Base-by-base conservation (phyloP, 768 basidiomycete genomes). In the Erythrobasidium yunnanense region DNA sequence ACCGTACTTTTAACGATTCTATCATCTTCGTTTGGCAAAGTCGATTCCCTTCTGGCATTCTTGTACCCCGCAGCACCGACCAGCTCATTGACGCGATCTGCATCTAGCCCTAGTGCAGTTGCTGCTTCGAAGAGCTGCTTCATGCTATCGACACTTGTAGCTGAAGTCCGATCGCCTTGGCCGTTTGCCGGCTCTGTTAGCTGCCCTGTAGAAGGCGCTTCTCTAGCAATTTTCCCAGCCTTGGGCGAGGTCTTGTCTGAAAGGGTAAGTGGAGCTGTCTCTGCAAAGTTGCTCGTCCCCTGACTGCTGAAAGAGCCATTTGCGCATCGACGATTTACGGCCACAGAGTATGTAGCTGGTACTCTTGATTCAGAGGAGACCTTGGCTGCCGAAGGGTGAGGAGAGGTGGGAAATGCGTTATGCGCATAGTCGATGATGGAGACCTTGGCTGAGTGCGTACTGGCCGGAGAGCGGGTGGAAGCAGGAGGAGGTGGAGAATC, bases 11-110 rank as follows among this genome's bases (percentile, higher is more conserved):
- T 11, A 11, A 42, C 38, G n/a, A 42, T 42, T 42, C 38, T 42
- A n/a, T 42, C 38, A n/a, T 42, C 38, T 42, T 42, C 38, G 11
- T 42, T 42, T 11, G 38, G 38, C 38, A 42, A 11, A n/a, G 38
- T 42, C 11, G 38, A 42, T 42, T 42, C 38, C 38, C 38, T 11
- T 42, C 38, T 42, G n/a, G 38, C 38, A 11, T 42, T 27, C 27
- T 45, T 23, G 32, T 50, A 63, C 27, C 60, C 60, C 1, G 72
- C 70, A 11, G 66, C 63, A 52, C 66, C 66, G 35, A 73, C 69
- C 18, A 73, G 68, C 46, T 70, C 68, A 22, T 69, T 66, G 4
- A 70, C 69, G 66, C 69, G 66, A 34, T 70, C 68, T 0, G 68
- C 55, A 17, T 70, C 66, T 1, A 73, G 53, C 1, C 72, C 72